Evolutionary conservation across 2,329 filamentous ascomycete genomes (phyloP).

Genomic region (Fusarium duplospermum): DNA sequence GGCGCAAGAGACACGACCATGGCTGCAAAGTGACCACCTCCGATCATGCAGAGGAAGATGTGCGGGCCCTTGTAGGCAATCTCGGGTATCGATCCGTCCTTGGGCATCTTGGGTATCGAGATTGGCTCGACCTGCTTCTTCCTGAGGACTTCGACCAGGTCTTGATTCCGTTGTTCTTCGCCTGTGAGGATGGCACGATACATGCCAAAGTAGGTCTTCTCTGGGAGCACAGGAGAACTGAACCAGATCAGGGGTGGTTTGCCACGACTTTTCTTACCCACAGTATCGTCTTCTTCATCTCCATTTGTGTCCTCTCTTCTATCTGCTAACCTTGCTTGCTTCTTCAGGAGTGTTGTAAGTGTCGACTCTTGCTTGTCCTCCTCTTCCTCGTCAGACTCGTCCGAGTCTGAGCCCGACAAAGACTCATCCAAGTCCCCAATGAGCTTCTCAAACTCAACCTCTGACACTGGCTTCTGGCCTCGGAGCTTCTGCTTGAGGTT

Average conservation of each 20-base stretch:
- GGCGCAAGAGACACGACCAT: slow-evolving; percentile 94
- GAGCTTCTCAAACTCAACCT: slow-evolving; percentile 87
- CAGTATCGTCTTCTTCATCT: slow-evolving; percentile 54
- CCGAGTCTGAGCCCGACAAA: slow-evolving; percentile 86
- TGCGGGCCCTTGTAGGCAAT: slow-evolving; percentile 78
- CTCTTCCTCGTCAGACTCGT: slow-evolving; percentile 76
- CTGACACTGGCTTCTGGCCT: slow-evolving; percentile 76
- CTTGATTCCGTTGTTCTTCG: slow-evolving; percentile 72
- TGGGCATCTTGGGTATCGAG: slow-evolving; percentile 63
- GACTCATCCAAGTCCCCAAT: slow-evolving; percentile 90
- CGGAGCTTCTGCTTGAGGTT: slow-evolving; percentile 93
- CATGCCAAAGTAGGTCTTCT: slow-evolving; percentile 84
- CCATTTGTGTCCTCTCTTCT: slow-evolving; percentile 61
- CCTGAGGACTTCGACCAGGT: slow-evolving; percentile 75
- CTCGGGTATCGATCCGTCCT: slow-evolving; percentile 67
- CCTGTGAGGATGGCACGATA: slow-evolving; percentile 85
- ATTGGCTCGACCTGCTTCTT: slow-evolving; percentile 81
- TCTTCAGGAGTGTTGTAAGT: slow-evolving; percentile 81
- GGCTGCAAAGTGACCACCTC: slow-evolving; percentile 95
- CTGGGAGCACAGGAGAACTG: slow-evolving; percentile 77
- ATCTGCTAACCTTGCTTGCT: slow-evolving; percentile 79
- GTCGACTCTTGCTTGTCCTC: slow-evolving; percentile 73
- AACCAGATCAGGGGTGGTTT: slow-evolving; percentile 90
- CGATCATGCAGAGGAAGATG: slow-evolving; percentile 98
- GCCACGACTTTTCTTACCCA: slow-evolving; percentile 66